Conservation (phyloP, 2,329 filamentous ascomycete species). For the Microcyclospora pomicola region DNA sequence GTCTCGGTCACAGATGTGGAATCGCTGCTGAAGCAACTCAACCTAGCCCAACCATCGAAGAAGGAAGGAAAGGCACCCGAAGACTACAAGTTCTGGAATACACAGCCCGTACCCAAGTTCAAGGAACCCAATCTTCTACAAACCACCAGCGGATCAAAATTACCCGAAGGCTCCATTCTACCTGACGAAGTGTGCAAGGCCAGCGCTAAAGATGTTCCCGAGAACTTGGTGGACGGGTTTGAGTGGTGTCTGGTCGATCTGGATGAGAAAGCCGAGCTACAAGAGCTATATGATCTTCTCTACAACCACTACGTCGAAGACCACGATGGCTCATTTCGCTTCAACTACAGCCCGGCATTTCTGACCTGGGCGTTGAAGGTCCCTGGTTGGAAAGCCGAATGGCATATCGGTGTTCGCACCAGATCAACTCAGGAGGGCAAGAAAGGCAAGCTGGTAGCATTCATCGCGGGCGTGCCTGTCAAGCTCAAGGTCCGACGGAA, state of each 20-base stretch:
- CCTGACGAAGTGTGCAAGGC: slow-evolving; percentile 59
- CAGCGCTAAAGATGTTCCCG: slow-evolving; percentile 40
- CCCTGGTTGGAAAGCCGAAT: slow-evolving; percentile 84
- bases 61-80: slow-evolving; percentile 22
- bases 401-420: slow-evolving; percentile 88
- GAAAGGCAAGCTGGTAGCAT: slow-evolving; percentile 80
- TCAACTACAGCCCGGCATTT: slow-evolving; percentile 85
- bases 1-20: slow-evolving; percentile 16
- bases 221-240: slow-evolving; percentile 65
- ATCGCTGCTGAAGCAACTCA: slow-evolving; percentile 17
- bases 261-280: slow-evolving; percentile 58
- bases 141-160: slow-evolving; percentile 32
- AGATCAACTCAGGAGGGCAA: slow-evolving; percentile 33
- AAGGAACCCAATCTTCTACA: slow-evolving; percentile 30
- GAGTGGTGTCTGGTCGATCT: slow-evolving; percentile 92
- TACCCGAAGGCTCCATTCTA: slow-evolving; percentile 73
- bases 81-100: slow-evolving; percentile 93
- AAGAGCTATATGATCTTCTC: slow-evolving; percentile 83
- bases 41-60: slow-evolving; percentile 10
- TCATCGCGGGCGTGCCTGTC: slow-evolving; percentile 87
- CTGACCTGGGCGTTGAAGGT: slow-evolving; percentile 90
- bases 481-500: slow-evolving; percentile 67
- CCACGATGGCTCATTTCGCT: slow-evolving; percentile 90
- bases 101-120: slow-evolving; percentile 85
- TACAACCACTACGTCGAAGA: slow-evolving; percentile 96